Evolutionary conservation across 768 basidiomycete genomes (phyloP), one percentile per base, ranked within the genome.

Genomic region (Holtermannia corniformis): DNA sequence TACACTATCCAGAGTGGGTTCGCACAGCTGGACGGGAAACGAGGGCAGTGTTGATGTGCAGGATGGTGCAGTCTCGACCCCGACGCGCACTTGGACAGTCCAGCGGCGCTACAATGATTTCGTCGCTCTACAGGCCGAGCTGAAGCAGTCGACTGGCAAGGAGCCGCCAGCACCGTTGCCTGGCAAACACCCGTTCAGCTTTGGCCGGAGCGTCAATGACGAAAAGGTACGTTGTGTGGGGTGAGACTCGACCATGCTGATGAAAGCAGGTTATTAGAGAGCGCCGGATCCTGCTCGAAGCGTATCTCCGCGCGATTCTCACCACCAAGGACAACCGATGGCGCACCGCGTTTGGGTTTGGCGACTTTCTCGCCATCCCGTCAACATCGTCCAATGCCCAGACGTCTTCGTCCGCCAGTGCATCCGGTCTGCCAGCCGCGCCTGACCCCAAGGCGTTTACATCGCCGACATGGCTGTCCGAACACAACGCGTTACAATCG

Each of bases 21-120:
- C 21, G 12, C 13, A n/a, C 12, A 47, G 21, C 10, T 23, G 21
- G 25, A 47, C 5, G 13, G 10, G 12, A 45, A 45, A 25, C n/a
- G 3, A 23, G 4, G 21, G 37, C 24, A 24, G 37, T 49, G 25
- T 28, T 48, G 27, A 41, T 23, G n/a, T 23, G n/a, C 51, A 46
- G 40, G 21, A 14, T 3, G 11, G 10, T 2, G 1, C 51, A 64
- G 82, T 96, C 61, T 82, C 86, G 61, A 89, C 89, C 4, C 82
- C 87, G 51, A 86, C 90, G 24, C 83, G 87, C 56, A 84, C 87
- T 68, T 96, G 92, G 91, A 81, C 85, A 52, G 86, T 95, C 78
- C 87, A 86, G 82, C 78, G 85, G 53, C 85, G 93, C 47, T 97
- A 96, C 75, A 91, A 88, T 41, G 90, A 95, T 74, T 97, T 97